These are phyloP conservation scores for Starmerella powellii DNA, from an alignment of 805 yeast genomes.

Conservation along the genomic window DNA sequence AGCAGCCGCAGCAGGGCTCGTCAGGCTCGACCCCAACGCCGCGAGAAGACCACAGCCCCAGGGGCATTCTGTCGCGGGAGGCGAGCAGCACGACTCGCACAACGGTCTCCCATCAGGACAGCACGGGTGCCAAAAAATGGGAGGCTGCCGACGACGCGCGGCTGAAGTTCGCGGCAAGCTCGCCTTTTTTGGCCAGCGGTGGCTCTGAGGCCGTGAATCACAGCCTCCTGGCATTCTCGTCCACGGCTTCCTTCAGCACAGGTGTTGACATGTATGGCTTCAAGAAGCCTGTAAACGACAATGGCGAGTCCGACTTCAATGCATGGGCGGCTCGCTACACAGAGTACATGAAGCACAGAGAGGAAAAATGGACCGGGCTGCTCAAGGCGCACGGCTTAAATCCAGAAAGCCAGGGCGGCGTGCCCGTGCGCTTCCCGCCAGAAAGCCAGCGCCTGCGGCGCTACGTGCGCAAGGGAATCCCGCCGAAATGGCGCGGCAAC, in stretches of 20 bases:
- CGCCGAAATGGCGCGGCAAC: constrained; percentile 93
- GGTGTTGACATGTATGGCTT: constrained; percentile 72
- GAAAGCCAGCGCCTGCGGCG: constrained; percentile 40
- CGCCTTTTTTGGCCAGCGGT: background rate
- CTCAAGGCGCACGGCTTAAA: constrained; percentile 57
- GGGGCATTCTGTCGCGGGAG: background rate
- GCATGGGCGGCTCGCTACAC: constrained; percentile 65
- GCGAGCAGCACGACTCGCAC: background rate
- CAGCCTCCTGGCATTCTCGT: constrained; percentile 8
- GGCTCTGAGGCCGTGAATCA: background rate
- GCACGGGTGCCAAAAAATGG: background rate
- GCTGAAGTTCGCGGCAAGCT: constrained; percentile 3
- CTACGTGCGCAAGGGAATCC: constrained; percentile 80
- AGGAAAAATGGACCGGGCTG: constrained; percentile 62
- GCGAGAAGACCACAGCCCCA: background rate
- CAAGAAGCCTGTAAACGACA: constrained; percentile 47
- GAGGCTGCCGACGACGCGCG: background rate
- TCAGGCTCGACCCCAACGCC: background rate
- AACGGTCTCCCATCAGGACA: background rate
- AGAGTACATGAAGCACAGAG: constrained; percentile 49
- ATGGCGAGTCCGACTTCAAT: constrained; percentile 49
- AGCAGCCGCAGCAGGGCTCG: too few relatives aligned
- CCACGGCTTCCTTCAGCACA: constrained; percentile 14
- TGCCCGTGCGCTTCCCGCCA: constrained; percentile 30
- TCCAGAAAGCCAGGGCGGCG: constrained; percentile 32